Conservation (phyloP, 768 basidiomycete genomes). For the Chalciporus chontae region DNA sequence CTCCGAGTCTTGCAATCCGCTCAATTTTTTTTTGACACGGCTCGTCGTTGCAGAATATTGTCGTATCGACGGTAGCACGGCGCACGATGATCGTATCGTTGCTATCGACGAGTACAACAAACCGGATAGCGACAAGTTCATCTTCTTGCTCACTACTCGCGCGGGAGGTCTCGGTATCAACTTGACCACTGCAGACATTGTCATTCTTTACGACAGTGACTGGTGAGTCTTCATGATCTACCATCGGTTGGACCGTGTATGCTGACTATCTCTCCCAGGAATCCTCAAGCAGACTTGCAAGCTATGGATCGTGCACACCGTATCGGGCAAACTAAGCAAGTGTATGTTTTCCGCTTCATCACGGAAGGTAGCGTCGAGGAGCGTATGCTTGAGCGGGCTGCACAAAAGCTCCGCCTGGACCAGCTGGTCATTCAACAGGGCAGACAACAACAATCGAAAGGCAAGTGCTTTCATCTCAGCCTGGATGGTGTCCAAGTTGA, state of each 20-base stretch:
- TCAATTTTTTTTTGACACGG: conserved; percentile 2
- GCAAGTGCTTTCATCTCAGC: conserved; percentile 34
- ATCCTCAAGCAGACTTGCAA: conserved; percentile 97
- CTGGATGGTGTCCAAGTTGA: background rate
- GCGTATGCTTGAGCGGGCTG: conserved; percentile 90
- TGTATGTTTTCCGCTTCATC: conserved; percentile 95
- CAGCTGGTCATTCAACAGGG: conserved; percentile 98
- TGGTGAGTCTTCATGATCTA: conserved; percentile 52
- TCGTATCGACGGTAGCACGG: conserved; percentile 92
- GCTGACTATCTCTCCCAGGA: conserved; percentile 49
- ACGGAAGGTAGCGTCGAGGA: conserved; percentile 96
- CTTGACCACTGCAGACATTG: conserved; percentile 90
- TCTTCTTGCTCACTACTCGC: conserved; percentile 94
- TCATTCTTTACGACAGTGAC: conserved; percentile 94
- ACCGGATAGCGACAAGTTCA: conserved; percentile 90
- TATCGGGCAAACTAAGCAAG: conserved; percentile 96
- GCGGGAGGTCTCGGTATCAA: conserved; percentile 98
- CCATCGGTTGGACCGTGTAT: background rate
- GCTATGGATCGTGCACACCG: conserved; percentile 98
- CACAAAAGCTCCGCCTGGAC: conserved; percentile 91
- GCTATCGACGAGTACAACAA: conserved; percentile 99
- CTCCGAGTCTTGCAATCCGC: background rate
- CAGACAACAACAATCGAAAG: conserved; percentile 75
- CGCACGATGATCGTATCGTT: conserved; percentile 92
- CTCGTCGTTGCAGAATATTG: conserved; percentile 68